Base-by-base conservation (phyloP, 768 basidiomycete genomes). In the Sarcodon aspratus region DNA sequence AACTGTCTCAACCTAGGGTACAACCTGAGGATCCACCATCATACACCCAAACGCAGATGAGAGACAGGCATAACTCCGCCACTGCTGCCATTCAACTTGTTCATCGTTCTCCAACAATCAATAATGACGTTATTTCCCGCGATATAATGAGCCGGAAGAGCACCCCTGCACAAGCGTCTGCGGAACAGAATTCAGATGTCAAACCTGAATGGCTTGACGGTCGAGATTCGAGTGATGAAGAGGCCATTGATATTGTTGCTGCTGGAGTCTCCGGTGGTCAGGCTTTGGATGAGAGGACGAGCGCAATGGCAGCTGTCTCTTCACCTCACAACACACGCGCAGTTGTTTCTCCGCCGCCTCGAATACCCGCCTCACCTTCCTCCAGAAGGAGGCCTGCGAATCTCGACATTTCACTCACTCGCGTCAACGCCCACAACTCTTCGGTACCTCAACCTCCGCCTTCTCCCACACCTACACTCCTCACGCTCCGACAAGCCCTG, bases 241-340 rank as follows among this genome's bases (percentile, higher is more conserved):
- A 92, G 62, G 89, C 87, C 11, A 87, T 92, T 48, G 79, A 88
- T 56, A 67, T 86, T 37, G 76, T 90, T 33, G 84, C 89, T 0
- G 87, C 89, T 13, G 88, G 80, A 9, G 72, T 85, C 11, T 86
- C 85, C 51, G 88, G 89, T 7, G 83, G 85, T 56, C 84, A 83
- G 58, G 80, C 82, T 11, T 61, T 91, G 45, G 88, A 92, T 57
- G 88, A 92, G 62, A 77, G 88, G 27, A 92, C 88, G 0, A 90
- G 88, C 59, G 70, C 76, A 9, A 60, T 64, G 53, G 69, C 69
- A 3, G 64, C 69, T 7, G 64, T 64, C 32, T 52, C 63, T 36
- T 56, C 63, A 7, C 35, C 57, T 13, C 47, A 54, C 66, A 46
- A 56, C 61, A 44, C 5, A 43, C 33, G 8, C 32, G 9, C 51